Conservation (phyloP, 257 asterid genomes). For the Eucommia ulmoides region DNA sequence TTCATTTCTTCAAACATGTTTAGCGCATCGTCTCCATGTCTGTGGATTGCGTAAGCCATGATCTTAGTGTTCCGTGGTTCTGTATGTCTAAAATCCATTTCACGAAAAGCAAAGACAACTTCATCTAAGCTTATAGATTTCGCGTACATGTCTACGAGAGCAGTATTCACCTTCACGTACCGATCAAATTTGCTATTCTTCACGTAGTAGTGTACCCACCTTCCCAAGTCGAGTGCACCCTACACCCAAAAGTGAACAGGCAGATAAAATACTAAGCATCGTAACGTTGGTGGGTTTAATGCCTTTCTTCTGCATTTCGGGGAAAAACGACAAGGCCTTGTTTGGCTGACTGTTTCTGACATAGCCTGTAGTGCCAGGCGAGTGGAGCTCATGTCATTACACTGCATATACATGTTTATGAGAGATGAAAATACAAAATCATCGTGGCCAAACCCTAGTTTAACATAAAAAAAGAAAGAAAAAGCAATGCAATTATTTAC, state of each 20-base stretch:
- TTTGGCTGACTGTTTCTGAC: slow-evolving; percentile 26
- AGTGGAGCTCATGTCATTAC: slow-evolving; percentile 14
- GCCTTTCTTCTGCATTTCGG: slow-evolving; percentile 16
- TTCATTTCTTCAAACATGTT: slow-evolving; percentile 21
- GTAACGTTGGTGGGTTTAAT: slow-evolving; percentile 27
- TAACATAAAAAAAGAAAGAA: too few species aligned
- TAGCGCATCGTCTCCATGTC: slow-evolving; percentile 19
- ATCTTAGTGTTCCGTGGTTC: slow-evolving; percentile 29
- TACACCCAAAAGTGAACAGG: slow-evolving; percentile 29
- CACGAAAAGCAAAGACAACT: slow-evolving; percentile 17
- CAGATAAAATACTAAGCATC: slow-evolving; percentile 22
- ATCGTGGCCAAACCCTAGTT: slow-evolving; percentile 16
- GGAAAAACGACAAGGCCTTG: slow-evolving; percentile 19
- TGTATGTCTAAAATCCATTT: slow-evolving; percentile 20
- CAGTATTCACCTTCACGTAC: slow-evolving; percentile 25
- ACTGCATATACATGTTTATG: slow-evolving; percentile 24
- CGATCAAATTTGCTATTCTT: slow-evolving; percentile 20
- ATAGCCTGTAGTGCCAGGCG: slow-evolving; percentile 14
- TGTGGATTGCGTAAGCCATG: slow-evolving; percentile 32
- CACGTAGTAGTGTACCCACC: slow-evolving; percentile 22
- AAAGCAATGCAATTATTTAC: slow-evolving; percentile 24
- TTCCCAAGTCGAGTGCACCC: slow-evolving; percentile 20
- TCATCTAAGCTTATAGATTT: slow-evolving; percentile 29
- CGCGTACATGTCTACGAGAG: slow-evolving; percentile 33
- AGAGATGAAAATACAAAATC: slow-evolving; percentile 22